These are phyloP conservation scores for Incumbomyces delicatus DNA, from an alignment of 2,329 filamentous ascomycete species.

Conservation along the genomic window DNA sequence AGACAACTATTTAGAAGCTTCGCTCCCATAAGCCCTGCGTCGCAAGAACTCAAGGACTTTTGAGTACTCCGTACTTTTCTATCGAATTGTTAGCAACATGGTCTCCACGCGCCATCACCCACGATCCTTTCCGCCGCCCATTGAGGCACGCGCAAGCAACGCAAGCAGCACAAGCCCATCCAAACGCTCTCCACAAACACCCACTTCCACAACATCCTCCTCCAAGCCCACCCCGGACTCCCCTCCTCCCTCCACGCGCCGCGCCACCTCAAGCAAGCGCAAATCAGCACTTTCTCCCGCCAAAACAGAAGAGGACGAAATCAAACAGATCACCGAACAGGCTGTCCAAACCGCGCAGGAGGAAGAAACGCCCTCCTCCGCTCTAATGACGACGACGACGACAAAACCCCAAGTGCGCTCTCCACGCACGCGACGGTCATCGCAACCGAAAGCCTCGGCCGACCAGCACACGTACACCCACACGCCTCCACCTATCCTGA, in stretches of 20 bases:
- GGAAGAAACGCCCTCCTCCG: background rate
- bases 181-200: background rate
- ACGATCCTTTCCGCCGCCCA: constrained; percentile 1
- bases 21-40: too few species aligned
- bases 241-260: background rate
- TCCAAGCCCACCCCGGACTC: background rate
- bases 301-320: background rate
- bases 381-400: constrained; percentile 27
- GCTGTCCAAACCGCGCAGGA: constrained; percentile 33
- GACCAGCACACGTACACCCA: constrained; percentile 46
- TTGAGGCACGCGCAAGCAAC: background rate
- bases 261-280: constrained; percentile 2
- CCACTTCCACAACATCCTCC: background rate
- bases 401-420: background rate
- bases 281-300: background rate
- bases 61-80: too few species aligned
- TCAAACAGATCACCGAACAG: background rate
- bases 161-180: background rate
- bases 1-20: too few species aligned
- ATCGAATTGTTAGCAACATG: too few species aligned
- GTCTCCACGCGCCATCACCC: constrained; percentile 7
- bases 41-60: too few species aligned
- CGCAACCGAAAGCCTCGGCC: background rate
- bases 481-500: constrained; percentile 26
- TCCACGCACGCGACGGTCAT: constrained; percentile 28